phyloP scores from a whole-genome alignment of 2,329 filamentous ascomycete species.

The Nemania diffusa region DNA sequence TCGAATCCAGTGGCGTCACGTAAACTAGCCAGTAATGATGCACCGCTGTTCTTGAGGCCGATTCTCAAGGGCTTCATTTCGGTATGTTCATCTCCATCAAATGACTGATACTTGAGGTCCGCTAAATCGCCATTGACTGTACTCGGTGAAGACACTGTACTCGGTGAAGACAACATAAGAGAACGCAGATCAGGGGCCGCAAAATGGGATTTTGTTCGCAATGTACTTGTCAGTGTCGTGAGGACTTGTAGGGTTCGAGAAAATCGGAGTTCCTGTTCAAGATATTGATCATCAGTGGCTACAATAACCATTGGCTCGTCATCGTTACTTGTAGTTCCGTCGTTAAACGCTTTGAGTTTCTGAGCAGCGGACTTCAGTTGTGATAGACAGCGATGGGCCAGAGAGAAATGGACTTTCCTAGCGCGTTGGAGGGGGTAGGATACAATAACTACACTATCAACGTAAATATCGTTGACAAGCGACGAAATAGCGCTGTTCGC shows the following conservation, averaged over 20 bases:
- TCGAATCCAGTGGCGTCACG: slow-evolving; percentile 77
- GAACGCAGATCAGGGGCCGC: slow-evolving; percentile 67
- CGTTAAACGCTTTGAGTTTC: slow-evolving; percentile 61
- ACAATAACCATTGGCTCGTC: slow-evolving; percentile 65
- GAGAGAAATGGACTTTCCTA: slow-evolving; percentile 70
- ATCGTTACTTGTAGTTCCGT: slow-evolving; percentile 56
- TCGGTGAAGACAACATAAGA: slow-evolving; percentile 62
- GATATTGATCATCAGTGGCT: slow-evolving; percentile 58
- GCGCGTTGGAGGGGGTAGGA: slow-evolving; percentile 62
- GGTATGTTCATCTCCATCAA: slow-evolving; percentile 69
- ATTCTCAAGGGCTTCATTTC: slow-evolving; percentile 72
- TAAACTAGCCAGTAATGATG: slow-evolving; percentile 74
- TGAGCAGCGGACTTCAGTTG: slow-evolving; percentile 74
- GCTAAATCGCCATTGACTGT: slow-evolving; percentile 71
- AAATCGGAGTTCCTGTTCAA: slow-evolving; percentile 71
- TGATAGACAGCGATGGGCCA: slow-evolving; percentile 78
- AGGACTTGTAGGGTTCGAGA: slow-evolving; percentile 75
- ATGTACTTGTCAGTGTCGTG: slow-evolving; percentile 71
- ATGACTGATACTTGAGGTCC: slow-evolving; percentile 78
- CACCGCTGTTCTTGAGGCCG: slow-evolving; percentile 75
- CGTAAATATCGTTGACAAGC: slow-evolving; percentile 77
- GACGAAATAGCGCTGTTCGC: slow-evolving; percentile 74
- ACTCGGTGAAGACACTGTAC: slow-evolving; percentile 60
- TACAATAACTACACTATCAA: slow-evolving; percentile 65
- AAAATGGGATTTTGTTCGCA: slow-evolving; percentile 70